Conservation (phyloP, 257 asterid species). For the Lavandula angustifolia region DNA sequence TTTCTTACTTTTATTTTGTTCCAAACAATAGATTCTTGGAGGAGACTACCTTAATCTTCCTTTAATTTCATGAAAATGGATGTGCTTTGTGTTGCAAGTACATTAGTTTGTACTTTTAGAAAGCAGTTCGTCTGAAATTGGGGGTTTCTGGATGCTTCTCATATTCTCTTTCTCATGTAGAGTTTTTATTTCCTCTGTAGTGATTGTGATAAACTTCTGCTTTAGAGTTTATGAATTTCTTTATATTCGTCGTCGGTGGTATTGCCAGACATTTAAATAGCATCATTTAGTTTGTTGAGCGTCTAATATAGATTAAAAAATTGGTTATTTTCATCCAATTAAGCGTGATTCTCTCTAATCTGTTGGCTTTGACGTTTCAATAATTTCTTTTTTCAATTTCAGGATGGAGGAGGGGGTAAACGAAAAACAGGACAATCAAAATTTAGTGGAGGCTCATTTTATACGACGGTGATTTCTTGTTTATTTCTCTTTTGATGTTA, state of each 20-base stretch:
- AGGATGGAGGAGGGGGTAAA: slow-evolving; percentile 51
- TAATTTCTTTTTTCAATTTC: slow-evolving; percentile 19
- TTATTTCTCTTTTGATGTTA: background rate
- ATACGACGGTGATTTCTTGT: slow-evolving; percentile 40
- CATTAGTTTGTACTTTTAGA: slow-evolving; percentile 4
- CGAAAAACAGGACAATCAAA: slow-evolving; percentile 43
- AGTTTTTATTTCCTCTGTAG: background rate
- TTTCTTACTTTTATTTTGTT: background rate
- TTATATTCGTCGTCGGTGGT: background rate
- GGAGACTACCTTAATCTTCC: background rate
- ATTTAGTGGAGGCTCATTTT: slow-evolving; percentile 48
- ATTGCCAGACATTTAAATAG: slow-evolving; percentile 1
- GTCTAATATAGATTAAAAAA: slow-evolving; percentile 2
- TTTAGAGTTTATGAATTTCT: slow-evolving; percentile 18
- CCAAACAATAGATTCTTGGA: background rate
- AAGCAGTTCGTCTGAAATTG: slow-evolving; percentile 12
- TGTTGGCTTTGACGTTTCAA: background rate
- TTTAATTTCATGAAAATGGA: slow-evolving; percentile 19
- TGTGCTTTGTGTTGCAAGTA: slow-evolving; percentile 2
- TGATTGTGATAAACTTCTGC: slow-evolving; percentile 5
- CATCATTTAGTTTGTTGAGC: slow-evolving; percentile 1
- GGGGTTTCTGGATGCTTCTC: slow-evolving; percentile 1
- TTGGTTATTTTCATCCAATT: slow-evolving; percentile 1
- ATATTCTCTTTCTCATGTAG: slow-evolving; percentile 2
- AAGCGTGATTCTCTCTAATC: slow-evolving; percentile 12